These are phyloP conservation scores for Globisporangium nodosum DNA, from an alignment of 352 stramenopile species.

Conservation along the genomic window DNA sequence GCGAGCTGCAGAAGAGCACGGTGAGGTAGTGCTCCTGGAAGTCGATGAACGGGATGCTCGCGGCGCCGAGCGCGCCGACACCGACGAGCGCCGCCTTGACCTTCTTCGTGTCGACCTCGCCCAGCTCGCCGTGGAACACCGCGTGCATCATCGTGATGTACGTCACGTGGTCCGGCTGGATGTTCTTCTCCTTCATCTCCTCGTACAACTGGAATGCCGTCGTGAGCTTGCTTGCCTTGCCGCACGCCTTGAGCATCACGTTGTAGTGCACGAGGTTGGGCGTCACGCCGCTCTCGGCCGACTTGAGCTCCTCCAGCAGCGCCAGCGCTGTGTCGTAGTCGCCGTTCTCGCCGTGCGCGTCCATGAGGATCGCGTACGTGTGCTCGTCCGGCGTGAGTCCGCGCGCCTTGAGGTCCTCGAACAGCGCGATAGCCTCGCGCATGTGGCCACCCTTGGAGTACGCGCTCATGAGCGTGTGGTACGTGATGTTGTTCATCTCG, in stretches of 20 bases:
- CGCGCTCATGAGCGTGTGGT: constrained; percentile 65
- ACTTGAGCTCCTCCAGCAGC: constrained; percentile 56
- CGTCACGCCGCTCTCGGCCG: constrained; percentile 11
- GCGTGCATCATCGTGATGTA: constrained; percentile 88
- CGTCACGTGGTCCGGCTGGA: constrained; percentile 64
- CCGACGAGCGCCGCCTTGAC: constrained; percentile 61
- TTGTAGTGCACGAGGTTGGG: constrained; percentile 79
- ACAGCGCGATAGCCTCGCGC: constrained; percentile 45
- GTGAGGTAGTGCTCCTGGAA: constrained; percentile 72
- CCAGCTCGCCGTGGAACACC: constrained; percentile 76
- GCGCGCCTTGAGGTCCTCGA: constrained; percentile 48
- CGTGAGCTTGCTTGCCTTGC: constrained; percentile 63
- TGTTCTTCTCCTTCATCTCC: constrained; percentile 75
- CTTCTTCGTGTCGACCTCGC: constrained; percentile 54
- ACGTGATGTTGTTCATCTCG: constrained; percentile 65
- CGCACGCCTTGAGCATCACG: constrained; percentile 66
- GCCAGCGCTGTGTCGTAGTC: constrained; percentile 48
- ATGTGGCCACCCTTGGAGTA: constrained; percentile 53
- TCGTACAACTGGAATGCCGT: constrained; percentile 80
- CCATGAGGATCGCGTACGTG: constrained; percentile 78
- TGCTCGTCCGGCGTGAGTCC: constrained; percentile 42
- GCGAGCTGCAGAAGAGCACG: constrained; percentile 62
- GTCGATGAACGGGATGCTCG: constrained; percentile 65
- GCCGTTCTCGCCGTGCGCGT: constrained; percentile 47
- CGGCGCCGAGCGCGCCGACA: constrained; percentile 45